These are phyloP conservation scores for Penicillium angulare DNA, from an alignment of 495 filamentous ascomycete genomes.

Conservation along the genomic window DNA sequence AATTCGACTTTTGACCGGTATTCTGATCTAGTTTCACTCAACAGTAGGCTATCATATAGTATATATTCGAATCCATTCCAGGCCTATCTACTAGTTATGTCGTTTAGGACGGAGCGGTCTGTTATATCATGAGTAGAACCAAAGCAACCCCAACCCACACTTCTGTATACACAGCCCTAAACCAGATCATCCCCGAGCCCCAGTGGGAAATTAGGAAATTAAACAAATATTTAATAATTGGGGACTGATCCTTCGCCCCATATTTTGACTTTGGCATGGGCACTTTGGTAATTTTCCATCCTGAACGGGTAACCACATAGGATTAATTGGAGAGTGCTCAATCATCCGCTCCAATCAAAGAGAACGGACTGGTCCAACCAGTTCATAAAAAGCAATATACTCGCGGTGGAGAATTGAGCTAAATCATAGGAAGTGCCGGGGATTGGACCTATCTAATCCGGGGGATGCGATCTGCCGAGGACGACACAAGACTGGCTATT, in stretches of 20 bases:
- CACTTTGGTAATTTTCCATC: slow-evolving; percentile 26
- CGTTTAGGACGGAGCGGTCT: neutral
- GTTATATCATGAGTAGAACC: neutral
- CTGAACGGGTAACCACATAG: slow-evolving; percentile 24
- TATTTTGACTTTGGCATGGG: slow-evolving; percentile 9
- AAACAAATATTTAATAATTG: too few relatives aligned
- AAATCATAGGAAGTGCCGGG: neutral
- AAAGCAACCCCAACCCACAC: slow-evolving; percentile 2
- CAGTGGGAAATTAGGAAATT: too few relatives aligned
- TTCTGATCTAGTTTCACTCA: too few relatives aligned
- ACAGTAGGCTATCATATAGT: too few relatives aligned
- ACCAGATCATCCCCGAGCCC: slow-evolving; percentile 19
- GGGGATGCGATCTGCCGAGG: slow-evolving; percentile 17
- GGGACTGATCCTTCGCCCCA: too few relatives aligned
- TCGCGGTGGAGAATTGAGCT: neutral
- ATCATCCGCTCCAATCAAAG: slow-evolving; percentile 18
- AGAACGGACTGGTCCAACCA: slow-evolving; percentile 5
- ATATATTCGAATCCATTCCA: too few relatives aligned
- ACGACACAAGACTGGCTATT: neutral
- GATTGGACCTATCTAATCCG: slow-evolving; percentile 12
- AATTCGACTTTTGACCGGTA: neutral
- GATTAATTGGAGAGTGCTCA: slow-evolving; percentile 13
- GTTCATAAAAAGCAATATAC: slow-evolving; percentile 7
- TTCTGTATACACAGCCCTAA: slow-evolving; percentile 1
- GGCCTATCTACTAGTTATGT: neutral